phyloP scores from a whole-genome alignment of 768 basidiomycete genomes.

The Xanthoconium stramineum region DNA sequence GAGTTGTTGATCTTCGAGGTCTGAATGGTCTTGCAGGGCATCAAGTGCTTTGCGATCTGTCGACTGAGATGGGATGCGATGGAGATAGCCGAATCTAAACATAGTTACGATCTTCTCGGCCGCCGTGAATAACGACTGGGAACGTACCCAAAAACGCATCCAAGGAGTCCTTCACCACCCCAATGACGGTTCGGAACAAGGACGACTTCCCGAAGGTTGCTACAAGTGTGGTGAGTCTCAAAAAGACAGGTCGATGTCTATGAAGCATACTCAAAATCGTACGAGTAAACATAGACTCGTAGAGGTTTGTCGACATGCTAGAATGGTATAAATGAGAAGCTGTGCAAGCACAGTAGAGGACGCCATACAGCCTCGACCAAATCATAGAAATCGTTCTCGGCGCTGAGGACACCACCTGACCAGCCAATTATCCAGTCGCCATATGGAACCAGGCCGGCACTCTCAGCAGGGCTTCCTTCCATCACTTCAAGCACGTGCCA shows the following conservation, averaged over 20 bases:
- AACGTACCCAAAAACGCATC: slow-evolving; percentile 91
- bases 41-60: slow-evolving; percentile 55
- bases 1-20: slow-evolving; percentile 60
- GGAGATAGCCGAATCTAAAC: slow-evolving; percentile 80
- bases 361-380: slow-evolving; percentile 81
- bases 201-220: slow-evolving; percentile 89
- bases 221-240: slow-evolving; percentile 31
- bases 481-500: slow-evolving; percentile 98
- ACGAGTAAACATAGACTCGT: slow-evolving; percentile 93
- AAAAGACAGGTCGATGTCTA: not conserved
- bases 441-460: slow-evolving; percentile 93
- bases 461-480: slow-evolving; percentile 95
- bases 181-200: slow-evolving; percentile 94
- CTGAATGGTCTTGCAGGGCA: slow-evolving; percentile 49
- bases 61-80: slow-evolving; percentile 84
- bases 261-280: slow-evolving; percentile 85
- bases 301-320: slow-evolving; percentile 94
- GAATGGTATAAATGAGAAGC: slow-evolving; percentile 7
- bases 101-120: slow-evolving; percentile 3
- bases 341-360: not conserved
- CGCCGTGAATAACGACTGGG: not conserved
- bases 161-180: slow-evolving; percentile 94
- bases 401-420: slow-evolving; percentile 87
- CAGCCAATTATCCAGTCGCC: slow-evolving; percentile 80
- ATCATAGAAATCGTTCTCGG: slow-evolving; percentile 96